A percentile compares a stretch with the other conserved stretches of the same genome.
phyloP scores from a whole-genome alignment of 1,139 yeast species.

The Protomyces pachydermus region DNA sequence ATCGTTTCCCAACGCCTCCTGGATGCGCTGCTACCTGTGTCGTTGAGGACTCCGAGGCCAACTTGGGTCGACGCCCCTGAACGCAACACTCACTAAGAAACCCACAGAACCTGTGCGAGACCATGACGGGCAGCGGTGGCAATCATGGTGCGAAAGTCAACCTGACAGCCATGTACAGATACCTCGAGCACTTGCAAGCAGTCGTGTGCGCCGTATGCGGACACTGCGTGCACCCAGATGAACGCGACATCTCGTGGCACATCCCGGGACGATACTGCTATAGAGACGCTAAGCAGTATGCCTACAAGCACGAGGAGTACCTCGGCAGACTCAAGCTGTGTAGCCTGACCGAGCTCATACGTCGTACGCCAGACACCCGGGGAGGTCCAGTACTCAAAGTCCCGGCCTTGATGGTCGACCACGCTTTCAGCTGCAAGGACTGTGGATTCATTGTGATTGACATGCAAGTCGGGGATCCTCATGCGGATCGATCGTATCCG shows the following conservation, averaged over 20 bases:
- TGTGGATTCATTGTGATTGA: neutral
- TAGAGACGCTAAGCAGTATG: neutral
- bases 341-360: neutral
- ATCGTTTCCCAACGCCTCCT: too few species aligned
- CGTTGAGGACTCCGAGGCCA: too few species aligned
- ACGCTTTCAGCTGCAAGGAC: neutral
- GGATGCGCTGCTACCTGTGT: too few species aligned
- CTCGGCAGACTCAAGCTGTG: neutral
- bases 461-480: neutral
- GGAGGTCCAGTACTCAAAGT: neutral
- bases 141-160: neutral
- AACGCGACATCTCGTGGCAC: neutral
- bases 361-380: neutral
- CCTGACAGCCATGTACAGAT: neutral
- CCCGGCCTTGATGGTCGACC: neutral
- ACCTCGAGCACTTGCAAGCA: neutral
- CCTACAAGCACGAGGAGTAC: neutral
- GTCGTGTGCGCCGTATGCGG: neutral
- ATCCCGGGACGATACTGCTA: neutral
- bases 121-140: too few species aligned
- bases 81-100: too few species aligned
- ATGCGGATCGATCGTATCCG: neutral
- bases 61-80: too few species aligned
- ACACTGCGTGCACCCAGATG: neutral
- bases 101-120: too few species aligned